phyloP scores from a whole-genome alignment of 352 stramenopile species.

The Pythium scleroteichum region DNA sequence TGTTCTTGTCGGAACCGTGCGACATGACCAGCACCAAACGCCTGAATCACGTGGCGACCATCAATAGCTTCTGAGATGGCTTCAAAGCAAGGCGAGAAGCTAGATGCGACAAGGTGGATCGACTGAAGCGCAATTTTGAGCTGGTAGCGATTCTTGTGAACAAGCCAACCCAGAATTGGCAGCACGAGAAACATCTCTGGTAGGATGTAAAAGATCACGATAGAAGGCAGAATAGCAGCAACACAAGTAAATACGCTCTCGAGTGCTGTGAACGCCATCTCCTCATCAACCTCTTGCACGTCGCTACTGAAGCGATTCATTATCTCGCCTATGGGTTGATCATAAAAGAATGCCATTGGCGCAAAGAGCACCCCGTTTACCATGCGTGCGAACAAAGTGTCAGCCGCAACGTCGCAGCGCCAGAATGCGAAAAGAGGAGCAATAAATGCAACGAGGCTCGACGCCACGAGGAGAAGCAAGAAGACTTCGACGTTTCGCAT shows the following conservation, averaged over 20 bases:
- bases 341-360: constrained; percentile 35
- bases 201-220: constrained; percentile 16
- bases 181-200: constrained; percentile 54
- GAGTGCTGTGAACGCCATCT: background rate
- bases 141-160: constrained; percentile 10
- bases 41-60: constrained; percentile 16
- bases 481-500: constrained; percentile 7
- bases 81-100: constrained; percentile 17
- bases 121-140: constrained; percentile 20
- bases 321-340: constrained; percentile 32
- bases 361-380: constrained; percentile 7
- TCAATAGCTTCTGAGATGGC: constrained; percentile 22
- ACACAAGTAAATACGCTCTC: background rate
- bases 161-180: background rate
- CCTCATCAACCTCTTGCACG: constrained; percentile 8
- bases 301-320: constrained; percentile 39
- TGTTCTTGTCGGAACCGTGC: constrained; percentile 9
- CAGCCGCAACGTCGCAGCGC: background rate
- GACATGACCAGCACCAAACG: constrained; percentile 10
- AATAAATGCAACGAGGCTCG: background rate
- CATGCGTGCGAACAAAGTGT: constrained; percentile 11
- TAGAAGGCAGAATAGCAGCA: constrained; percentile 22
- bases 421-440: background rate
- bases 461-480: background rate
- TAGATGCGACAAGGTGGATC: background rate